Conservation (phyloP, 2,329 filamentous ascomycete species). For the Pseudogymnoascus sp. region DNA sequence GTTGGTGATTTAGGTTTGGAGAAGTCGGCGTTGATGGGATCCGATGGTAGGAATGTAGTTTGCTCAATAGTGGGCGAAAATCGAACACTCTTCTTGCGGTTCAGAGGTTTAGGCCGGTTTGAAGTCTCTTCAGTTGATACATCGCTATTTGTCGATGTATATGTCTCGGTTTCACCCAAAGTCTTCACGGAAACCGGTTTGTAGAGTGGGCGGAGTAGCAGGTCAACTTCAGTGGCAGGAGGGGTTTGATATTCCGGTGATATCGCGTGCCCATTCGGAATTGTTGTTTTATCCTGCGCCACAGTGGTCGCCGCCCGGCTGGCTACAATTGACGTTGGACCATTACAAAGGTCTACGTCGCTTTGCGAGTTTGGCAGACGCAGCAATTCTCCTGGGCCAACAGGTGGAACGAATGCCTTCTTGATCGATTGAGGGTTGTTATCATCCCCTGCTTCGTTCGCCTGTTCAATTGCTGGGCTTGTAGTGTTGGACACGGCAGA, state of each 20-base stretch:
- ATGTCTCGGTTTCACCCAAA: background rate
- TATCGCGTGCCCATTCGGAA: background rate
- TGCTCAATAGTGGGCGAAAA: conserved; percentile 63
- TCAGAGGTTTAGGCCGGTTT: conserved; percentile 19
- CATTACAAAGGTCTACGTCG: conserved; percentile 22
- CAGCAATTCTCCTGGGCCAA: conserved; percentile 38
- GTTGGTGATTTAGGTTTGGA: conserved; percentile 14
- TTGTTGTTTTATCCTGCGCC: background rate
- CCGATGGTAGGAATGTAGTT: conserved; percentile 51
- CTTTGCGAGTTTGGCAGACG: conserved; percentile 48
- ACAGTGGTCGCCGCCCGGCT: background rate
- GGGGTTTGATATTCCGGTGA: background rate
- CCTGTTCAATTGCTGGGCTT: conserved; percentile 12
- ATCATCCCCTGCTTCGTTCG: background rate
- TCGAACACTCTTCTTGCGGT: conserved; percentile 54
- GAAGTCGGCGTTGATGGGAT: conserved; percentile 22
- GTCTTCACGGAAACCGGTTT: background rate
- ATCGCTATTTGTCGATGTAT: background rate
- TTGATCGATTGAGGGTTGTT: background rate
- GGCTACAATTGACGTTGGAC: background rate
- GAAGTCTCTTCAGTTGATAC: background rate
- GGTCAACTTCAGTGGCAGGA: background rate
- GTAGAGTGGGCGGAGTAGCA: conserved; percentile 3
- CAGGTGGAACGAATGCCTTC: conserved; percentile 17
- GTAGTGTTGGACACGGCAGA: background rate